phyloP scores from a whole-genome alignment of 1,284 basidiomycete genomes.

The Tilletiopsis washingtonensis region DNA sequence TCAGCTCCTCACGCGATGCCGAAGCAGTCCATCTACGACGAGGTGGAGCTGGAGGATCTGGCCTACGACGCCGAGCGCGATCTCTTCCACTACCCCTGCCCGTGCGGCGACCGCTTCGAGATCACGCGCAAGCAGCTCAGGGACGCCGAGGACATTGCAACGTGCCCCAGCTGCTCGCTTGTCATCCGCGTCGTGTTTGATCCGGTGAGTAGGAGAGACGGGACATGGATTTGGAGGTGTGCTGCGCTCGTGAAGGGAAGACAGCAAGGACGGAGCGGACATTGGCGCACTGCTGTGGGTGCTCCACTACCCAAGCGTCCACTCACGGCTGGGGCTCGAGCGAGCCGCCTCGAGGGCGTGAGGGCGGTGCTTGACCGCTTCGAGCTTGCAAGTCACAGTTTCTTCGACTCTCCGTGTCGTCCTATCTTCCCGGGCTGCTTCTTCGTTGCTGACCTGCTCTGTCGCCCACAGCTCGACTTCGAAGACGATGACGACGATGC shows the following conservation, averaged over 20 bases:
- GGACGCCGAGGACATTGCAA: constrained; percentile 90
- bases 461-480: constrained; percentile 6
- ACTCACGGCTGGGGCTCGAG: too few species aligned
- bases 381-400: too few species aligned
- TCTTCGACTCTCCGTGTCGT: too few species aligned
- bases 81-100: constrained; percentile 83
- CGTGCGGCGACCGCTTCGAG: constrained; percentile 96
- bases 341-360: too few species aligned
- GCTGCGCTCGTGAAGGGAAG: neutral
- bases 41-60: constrained; percentile 47
- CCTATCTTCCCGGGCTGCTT: too few species aligned
- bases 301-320: neutral
- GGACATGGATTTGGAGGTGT: neutral
- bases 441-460: too few species aligned
- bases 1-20: constrained; percentile 7
- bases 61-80: constrained; percentile 42
- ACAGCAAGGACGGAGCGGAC: neutral
- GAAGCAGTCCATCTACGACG: constrained; percentile 29
- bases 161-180: constrained; percentile 89
- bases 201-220: constrained; percentile 57
- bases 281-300: neutral
- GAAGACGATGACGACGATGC: constrained; percentile 8
- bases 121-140: constrained; percentile 74
- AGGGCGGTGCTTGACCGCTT: too few species aligned
- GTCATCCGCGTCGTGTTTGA: constrained; percentile 91